phyloP scores from a whole-genome alignment of 2,329 filamentous ascomycete species.

The Aspergillus texensis region DNA sequence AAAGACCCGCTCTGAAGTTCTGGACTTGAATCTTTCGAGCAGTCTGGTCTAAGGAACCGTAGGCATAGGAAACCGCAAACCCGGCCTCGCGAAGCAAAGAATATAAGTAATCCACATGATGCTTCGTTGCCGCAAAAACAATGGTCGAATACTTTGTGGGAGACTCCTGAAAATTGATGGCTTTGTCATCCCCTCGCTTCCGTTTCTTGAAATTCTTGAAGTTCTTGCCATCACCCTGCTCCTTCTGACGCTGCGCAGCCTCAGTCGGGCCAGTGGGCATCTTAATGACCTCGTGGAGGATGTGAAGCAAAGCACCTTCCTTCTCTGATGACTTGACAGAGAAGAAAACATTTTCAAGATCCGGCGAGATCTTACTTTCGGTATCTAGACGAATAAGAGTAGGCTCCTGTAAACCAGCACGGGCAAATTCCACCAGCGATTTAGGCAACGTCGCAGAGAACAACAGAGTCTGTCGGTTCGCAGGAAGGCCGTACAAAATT shows the following conservation, averaged over 20 bases:
- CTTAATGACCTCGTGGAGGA: conserved; percentile 89
- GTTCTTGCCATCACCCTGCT: conserved; percentile 49
- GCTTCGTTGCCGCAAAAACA: conserved; percentile 91
- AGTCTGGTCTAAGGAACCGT: conserved; percentile 91
- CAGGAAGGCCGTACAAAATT: conserved; percentile 85
- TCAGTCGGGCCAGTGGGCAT: conserved; percentile 73
- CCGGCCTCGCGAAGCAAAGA: conserved; percentile 77
- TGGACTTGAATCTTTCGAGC: conserved; percentile 91
- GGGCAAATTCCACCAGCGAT: conserved; percentile 91
- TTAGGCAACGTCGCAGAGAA: conserved; percentile 96
- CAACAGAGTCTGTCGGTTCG: conserved; percentile 82
- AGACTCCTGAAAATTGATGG: conserved; percentile 62
- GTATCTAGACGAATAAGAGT: conserved; percentile 87
- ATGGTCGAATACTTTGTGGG: conserved; percentile 92
- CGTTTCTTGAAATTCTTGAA: conserved; percentile 47
- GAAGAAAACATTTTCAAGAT: conserved; percentile 95
- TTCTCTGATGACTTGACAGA: conserved; percentile 90
- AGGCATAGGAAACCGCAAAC: conserved; percentile 90
- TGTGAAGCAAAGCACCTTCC: conserved; percentile 85
- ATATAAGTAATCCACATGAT: conserved; percentile 93
- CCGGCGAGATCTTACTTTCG: conserved; percentile 93
- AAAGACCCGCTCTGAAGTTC: conserved; percentile 79
- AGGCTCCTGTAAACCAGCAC: conserved; percentile 90
- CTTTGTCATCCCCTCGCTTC: conserved; percentile 52
- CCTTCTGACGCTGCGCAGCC: conserved; percentile 49